Evolutionary conservation across 345 rosid species (phyloP), one percentile per base, ranked within the genome.

Genomic region (Populus ilicifolia): DNA sequence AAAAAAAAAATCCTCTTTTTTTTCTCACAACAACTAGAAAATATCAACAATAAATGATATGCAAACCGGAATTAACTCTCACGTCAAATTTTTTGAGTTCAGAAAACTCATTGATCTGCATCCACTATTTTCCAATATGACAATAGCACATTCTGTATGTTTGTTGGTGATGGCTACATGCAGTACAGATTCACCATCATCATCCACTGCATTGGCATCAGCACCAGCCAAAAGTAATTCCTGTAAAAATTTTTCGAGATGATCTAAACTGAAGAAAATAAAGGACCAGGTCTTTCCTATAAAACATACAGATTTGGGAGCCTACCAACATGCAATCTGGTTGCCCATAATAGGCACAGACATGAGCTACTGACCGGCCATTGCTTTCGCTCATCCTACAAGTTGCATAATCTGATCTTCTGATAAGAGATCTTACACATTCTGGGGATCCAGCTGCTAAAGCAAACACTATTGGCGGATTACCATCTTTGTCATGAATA

Each of bases 271-370:
- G 69, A 67, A 77, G 62, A 70, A 70, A 71, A 63, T 62, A 30
- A 39, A 70, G 14, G 77, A 44, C 21, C 66, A 35, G 56, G 75
- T 14, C 61, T 29, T 54, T 38, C 23, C 61, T 29, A 62, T 21
- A 11, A 14, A 41, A 73, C 54, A 67, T 33, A 36, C 65, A 59
- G 56, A 68, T 77, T 29, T 67, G 70, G 79, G 80, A 80, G 86
- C 97, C 80, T 89, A 96, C 99, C 70, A 84, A 94, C 98, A 96
- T 93, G 87, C 99, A 93, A 77, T 93, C 99, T 76, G 99, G 97
- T 77, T 96, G 99, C 74, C 99, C 99, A 86, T 96, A 97, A 80
- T 92, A 93, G 23, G 98, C 97, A 89, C 99, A 96, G 72, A 93
- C 97, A 87, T 96, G 99, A 77, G 98, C 94, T 73, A 96, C 91